A percentile compares a stretch with the other conserved stretches of the same genome.
These are phyloP conservation scores for Trichocladium antarcticum DNA, from an alignment of 495 filamentous ascomycete genomes.

Conservation along the genomic window DNA sequence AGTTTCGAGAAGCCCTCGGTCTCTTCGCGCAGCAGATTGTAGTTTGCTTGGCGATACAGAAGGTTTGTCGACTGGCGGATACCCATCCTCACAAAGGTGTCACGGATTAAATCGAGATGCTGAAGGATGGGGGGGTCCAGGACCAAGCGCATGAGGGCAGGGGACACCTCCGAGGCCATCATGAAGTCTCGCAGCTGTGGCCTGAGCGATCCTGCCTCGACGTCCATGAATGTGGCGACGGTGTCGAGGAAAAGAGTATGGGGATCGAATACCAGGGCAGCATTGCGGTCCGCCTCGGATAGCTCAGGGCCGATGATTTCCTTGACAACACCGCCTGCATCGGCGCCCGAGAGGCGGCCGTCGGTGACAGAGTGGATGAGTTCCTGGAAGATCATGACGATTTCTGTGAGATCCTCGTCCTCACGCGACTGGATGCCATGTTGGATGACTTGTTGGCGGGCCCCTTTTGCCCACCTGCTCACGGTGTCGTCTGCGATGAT, in stretches of 20 bases:
- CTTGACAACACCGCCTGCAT: slow-evolving; percentile 61
- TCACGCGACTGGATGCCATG: slow-evolving; percentile 46
- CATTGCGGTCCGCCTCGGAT: slow-evolving; percentile 33
- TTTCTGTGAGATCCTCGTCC: slow-evolving; percentile 51
- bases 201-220: slow-evolving; percentile 41
- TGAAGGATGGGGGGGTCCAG: slow-evolving; percentile 70
- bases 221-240: slow-evolving; percentile 61
- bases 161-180: slow-evolving; percentile 57
- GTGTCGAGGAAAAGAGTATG: slow-evolving; percentile 70
- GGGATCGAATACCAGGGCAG: slow-evolving; percentile 44
- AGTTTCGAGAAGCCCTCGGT: slow-evolving; percentile 78
- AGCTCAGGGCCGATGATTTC: slow-evolving; percentile 56
- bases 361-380: slow-evolving; percentile 62
- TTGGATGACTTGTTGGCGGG: slow-evolving; percentile 41
- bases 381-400: slow-evolving; percentile 75
- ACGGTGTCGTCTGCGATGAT: slow-evolving; percentile 41
- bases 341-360: slow-evolving; percentile 49
- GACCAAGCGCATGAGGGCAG: slow-evolving; percentile 61
- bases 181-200: slow-evolving; percentile 46
- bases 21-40: slow-evolving; percentile 92
- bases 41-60: slow-evolving; percentile 90
- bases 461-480: slow-evolving; percentile 35
- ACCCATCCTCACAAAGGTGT: slow-evolving; percentile 68
- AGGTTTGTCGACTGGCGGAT: slow-evolving; percentile 84
- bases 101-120: slow-evolving; percentile 65